These are phyloP conservation scores for Cryptosporidium bovis DNA, from an alignment of 169 alveolate genomes.

Conservation along the genomic window DNA sequence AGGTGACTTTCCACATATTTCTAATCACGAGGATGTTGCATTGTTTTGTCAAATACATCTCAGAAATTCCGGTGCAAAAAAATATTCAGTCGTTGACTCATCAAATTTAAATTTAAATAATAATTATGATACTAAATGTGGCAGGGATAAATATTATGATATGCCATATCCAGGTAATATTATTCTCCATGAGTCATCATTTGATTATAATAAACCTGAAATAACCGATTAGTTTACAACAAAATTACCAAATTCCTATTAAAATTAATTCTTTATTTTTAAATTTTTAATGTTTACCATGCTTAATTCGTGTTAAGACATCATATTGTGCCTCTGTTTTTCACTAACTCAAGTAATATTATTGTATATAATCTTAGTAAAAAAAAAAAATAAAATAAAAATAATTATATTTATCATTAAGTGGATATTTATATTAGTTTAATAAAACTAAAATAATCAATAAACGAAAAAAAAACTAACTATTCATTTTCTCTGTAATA, in stretches of 20 bases:
- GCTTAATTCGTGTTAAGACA: no score
- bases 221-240: no score
- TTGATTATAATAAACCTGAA: background rate
- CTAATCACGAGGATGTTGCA: constrained; percentile 57
- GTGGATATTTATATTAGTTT: background rate
- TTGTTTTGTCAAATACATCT: constrained; percentile 61
- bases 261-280: background rate
- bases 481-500: constrained; percentile 39
- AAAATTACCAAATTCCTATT: no score
- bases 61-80: constrained; percentile 53
- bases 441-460: background rate
- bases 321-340: no score
- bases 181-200: constrained; percentile 38
- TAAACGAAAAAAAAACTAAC: background rate
- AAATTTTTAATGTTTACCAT: no score
- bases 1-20: constrained; percentile 67
- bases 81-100: background rate
- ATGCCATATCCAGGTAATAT: constrained; percentile 72
- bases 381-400: no score
- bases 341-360: background rate
- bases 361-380: background rate
- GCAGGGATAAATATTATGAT: constrained; percentile 3
- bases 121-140: background rate
- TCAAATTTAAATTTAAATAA: background rate
- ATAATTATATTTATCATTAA: no score